phyloP scores from a whole-genome alignment of 768 basidiomycete genomes.

The Calocybe cyanea region DNA sequence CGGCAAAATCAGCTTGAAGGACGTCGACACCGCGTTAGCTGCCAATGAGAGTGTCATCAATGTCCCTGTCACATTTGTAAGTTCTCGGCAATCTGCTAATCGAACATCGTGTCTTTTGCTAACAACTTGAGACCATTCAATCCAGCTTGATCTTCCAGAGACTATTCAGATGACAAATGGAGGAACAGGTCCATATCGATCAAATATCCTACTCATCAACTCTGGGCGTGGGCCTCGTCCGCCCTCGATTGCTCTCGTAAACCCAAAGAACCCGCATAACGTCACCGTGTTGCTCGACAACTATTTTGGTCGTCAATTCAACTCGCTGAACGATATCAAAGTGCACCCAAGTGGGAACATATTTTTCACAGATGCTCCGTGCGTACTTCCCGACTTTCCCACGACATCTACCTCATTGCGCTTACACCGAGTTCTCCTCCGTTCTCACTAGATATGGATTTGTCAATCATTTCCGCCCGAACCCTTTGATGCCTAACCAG shows the following conservation, averaged over 20 bases:
- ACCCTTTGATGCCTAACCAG: conserved; percentile 65
- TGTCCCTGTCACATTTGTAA: conserved; percentile 43
- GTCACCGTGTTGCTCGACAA: conserved; percentile 72
- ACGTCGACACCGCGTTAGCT: conserved; percentile 45
- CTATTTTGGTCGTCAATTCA: conserved; percentile 77
- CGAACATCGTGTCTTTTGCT: background rate
- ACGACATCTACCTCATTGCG: background rate
- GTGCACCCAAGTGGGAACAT: conserved; percentile 66
- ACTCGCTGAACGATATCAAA: conserved; percentile 78
- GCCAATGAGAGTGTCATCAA: conserved; percentile 35
- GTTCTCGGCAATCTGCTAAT: conserved; percentile 11
- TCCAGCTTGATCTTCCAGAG: conserved; percentile 54
- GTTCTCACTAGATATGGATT: conserved; percentile 52
- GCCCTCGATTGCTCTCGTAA: conserved; percentile 60
- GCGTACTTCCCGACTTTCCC: background rate
- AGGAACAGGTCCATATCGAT: conserved; percentile 59
- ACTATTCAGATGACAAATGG: conserved; percentile 69
- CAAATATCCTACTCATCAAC: conserved; percentile 55
- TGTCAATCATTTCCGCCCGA: conserved; percentile 61
- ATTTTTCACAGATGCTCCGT: conserved; percentile 71
- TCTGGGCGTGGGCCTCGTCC: conserved; percentile 64
- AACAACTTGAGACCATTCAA: conserved; percentile 3
- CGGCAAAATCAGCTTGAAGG: conserved; percentile 56
- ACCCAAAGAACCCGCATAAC: conserved; percentile 62
- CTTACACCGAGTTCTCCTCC: background rate